Base-by-base conservation (phyloP, 495 filamentous ascomycete species). In the Daldinia vernicosa region DNA sequence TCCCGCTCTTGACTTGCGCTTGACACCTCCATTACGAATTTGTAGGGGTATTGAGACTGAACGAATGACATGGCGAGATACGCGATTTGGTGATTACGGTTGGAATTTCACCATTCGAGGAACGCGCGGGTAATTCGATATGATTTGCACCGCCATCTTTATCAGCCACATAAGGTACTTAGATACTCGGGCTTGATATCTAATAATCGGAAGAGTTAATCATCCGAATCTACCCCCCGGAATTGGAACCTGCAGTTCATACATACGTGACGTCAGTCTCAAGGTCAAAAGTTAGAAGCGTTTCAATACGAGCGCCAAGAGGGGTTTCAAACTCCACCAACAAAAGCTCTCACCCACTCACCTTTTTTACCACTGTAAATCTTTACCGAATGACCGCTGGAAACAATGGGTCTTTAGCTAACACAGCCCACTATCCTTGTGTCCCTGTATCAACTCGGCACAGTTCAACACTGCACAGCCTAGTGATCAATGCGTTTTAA, bases 221-320 rank as follows among this genome's bases (percentile, higher is more conserved):
- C 5, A 53, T 43, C 26, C 50, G 50, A n/a, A n/a, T n/a, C n/a
- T n/a, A n/a, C n/a, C n/a, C n/a, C n/a, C n/a, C n/a, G n/a, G n/a
- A n/a, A n/a, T n/a, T n/a, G n/a, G n/a, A n/a, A 11, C 8, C 12
- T 26, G 26, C 14, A n/a, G 47, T 26, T 4, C 14, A 9, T 27
- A 60, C 19, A n/a, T 58, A 60, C 50, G 26, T 72, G 70, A 72
- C 66, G 64, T 72, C 70, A 69, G 17, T 9, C 14, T 24, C 9
- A 47, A 47, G 26, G 15, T 47, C 9, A 40, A 17, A 17, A 40
- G 37, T 17, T 17, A 67, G 63, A 52, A 51, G 50, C 32, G 70
- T 73, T 66, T 73, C 70, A 73, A 73, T 73, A 73, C 70, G 70
- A 73, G 56, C 52, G 70, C 70, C 70, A 69, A 73, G 66, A 26